Conservation (phyloP, 192 early-diverging fungal genomes). For the Backusella circina region DNA sequence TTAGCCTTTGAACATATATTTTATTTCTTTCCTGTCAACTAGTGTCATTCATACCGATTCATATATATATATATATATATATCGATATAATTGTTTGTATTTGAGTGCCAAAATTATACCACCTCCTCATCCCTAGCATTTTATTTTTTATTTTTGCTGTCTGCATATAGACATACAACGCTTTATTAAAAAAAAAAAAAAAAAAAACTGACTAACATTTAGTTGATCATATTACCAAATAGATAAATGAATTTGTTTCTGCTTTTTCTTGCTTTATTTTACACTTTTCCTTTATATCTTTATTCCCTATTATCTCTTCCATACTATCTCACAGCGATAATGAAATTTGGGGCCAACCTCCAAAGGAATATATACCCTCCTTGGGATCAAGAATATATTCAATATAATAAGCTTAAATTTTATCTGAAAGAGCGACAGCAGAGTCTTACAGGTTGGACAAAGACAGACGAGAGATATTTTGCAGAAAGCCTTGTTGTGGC, state of each 20-base stretch:
- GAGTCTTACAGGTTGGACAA: slow-evolving; percentile 5
- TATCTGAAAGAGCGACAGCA: slow-evolving; percentile 13
- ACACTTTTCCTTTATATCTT: not conserved
- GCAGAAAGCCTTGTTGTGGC: not conserved
- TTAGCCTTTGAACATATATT: not conserved
- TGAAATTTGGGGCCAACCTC: slow-evolving; percentile 16
- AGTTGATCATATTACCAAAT: not conserved
- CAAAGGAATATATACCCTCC: slow-evolving; percentile 10
- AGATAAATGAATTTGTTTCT: not conserved
- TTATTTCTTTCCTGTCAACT: not conserved
- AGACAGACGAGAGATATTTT: slow-evolving; percentile 8
- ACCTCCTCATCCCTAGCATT: not conserved
- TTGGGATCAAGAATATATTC: slow-evolving; percentile 15
- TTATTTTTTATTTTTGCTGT: not conserved
- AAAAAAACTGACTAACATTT: not conserved
- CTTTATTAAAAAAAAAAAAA: not conserved
- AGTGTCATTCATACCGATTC: not conserved
- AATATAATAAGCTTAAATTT: slow-evolving; percentile 14
- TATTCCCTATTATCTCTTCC: not conserved
- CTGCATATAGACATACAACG: not conserved
- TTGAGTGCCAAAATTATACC: not conserved
- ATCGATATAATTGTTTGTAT: not conserved
- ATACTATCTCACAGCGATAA: not conserved
- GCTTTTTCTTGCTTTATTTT: not conserved
- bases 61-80: not conserved